Percentiles rank a stretch among this genome's conserved stretches.
Evolutionary conservation across 768 basidiomycete species (phyloP).

Genomic region (Polyporus arcularius): DNA sequence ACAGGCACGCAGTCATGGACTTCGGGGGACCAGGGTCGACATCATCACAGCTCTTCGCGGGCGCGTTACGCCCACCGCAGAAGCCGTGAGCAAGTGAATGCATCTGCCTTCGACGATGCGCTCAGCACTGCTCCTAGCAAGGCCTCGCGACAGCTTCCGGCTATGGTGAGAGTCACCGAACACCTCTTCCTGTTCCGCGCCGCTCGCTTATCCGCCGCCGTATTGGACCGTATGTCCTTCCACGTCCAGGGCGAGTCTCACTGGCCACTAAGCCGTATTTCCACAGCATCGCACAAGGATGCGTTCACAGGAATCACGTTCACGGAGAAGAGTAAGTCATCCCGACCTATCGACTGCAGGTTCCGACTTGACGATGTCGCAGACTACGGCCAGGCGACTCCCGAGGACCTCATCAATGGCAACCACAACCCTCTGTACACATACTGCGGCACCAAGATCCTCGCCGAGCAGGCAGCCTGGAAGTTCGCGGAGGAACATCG

Average conservation of each 20-base stretch:
- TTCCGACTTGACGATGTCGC: not conserved
- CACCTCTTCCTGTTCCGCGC: too few relatives aligned
- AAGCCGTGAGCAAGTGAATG: too few relatives aligned
- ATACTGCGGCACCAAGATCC: constrained; percentile 41
- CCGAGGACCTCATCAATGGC: constrained; percentile 30
- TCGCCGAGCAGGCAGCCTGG: constrained; percentile 27
- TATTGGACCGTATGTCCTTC: constrained; percentile 6
- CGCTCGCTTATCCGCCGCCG: too few relatives aligned
- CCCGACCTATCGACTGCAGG: not conserved
- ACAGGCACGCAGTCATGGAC: too few relatives aligned
- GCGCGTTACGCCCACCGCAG: too few relatives aligned
- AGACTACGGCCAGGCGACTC: constrained; percentile 38
- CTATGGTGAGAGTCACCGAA: too few relatives aligned
- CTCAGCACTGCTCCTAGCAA: too few relatives aligned
- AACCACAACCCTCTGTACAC: constrained; percentile 25
- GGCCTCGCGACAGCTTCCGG: too few relatives aligned
- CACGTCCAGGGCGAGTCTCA: not conserved
- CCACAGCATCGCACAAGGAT: not conserved
- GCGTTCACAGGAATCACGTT: not conserved
- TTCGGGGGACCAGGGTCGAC: too few relatives aligned
- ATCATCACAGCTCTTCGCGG: too few relatives aligned
- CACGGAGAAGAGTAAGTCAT: not conserved
- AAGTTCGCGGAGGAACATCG: constrained; percentile 22
- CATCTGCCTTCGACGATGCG: too few relatives aligned
- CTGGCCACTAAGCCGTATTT: not conserved